phyloP scores from a whole-genome alignment of 2,329 filamentous ascomycete species.

The Colletotrichum tamarilloi region DNA sequence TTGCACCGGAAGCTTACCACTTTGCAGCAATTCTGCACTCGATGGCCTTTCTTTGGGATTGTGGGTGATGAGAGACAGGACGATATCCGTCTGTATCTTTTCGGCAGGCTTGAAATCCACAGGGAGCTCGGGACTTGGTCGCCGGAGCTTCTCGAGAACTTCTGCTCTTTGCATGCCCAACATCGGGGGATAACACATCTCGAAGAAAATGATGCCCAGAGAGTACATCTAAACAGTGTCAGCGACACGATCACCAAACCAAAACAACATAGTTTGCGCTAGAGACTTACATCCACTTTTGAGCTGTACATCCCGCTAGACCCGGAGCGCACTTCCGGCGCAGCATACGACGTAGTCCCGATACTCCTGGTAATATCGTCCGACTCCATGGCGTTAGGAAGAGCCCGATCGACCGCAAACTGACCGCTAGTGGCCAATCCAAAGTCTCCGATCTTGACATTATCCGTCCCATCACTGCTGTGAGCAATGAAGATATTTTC shows the following conservation, averaged over 20 bases:
- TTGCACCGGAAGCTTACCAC: conserved; percentile 87
- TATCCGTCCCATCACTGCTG: conserved; percentile 78
- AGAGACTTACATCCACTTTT: conserved; percentile 82
- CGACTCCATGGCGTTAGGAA: conserved; percentile 54
- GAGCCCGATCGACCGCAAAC: conserved; percentile 69
- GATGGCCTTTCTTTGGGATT: conserved; percentile 85
- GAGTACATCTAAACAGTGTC: conserved; percentile 82
- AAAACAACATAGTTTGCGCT: conserved; percentile 1
- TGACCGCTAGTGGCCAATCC: conserved; percentile 92
- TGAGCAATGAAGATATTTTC: conserved; percentile 93
- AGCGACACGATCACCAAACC: conserved; percentile 8
- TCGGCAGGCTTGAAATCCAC: conserved; percentile 75
- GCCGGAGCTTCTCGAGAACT: conserved; percentile 75
- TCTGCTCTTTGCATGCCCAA: conserved; percentile 72
- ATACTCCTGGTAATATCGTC: conserved; percentile 78
- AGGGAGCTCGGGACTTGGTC: conserved; percentile 76
- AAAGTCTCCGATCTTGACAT: conserved; percentile 97
- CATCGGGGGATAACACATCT: conserved; percentile 85
- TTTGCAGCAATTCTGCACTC: conserved; percentile 83
- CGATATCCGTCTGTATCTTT: conserved; percentile 82
- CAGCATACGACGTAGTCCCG: conserved; percentile 89
- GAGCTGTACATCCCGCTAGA: conserved; percentile 84
- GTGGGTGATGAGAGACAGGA: conserved; percentile 83
- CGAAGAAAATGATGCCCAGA: conserved; percentile 96
- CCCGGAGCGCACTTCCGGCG: conserved; percentile 86